Conservation (phyloP, 2,329 filamentous ascomycete species). For the Ophiocordyceps australis region DNA sequence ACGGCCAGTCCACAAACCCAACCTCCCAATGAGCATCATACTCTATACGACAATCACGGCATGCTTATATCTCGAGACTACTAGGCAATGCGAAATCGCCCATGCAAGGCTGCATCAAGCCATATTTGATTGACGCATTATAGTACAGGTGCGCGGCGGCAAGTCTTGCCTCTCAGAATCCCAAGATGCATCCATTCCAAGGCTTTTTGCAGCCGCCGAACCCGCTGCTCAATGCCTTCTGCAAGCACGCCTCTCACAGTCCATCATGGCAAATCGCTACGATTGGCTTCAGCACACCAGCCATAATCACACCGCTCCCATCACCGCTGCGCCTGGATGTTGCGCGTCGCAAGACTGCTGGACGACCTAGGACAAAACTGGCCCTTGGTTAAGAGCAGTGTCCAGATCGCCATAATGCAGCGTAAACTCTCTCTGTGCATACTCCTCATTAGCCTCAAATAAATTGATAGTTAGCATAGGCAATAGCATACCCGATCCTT, state of each 20-base stretch:
- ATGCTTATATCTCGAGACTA: too few relatives aligned
- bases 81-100: too few relatives aligned
- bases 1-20: too few relatives aligned
- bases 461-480: conserved; percentile 5
- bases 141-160: conserved; percentile 3
- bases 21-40: too few relatives aligned
- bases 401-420: conserved; percentile 45
- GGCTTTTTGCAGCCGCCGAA: conserved; percentile 9
- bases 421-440: conserved; percentile 35
- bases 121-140: conserved; percentile 3
- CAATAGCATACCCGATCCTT: conserved; percentile 38
- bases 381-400: conserved; percentile 19
- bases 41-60: too few relatives aligned
- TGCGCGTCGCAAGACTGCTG: too few relatives aligned
- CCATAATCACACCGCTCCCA: conserved; percentile 4
- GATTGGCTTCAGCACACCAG: conserved; percentile 6
- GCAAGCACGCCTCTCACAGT: conserved; percentile 11
- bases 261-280: conserved; percentile 14
- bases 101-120: too few relatives aligned
- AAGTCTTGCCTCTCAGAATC: conserved; percentile 6
- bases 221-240: conserved; percentile 10
- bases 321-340: too few relatives aligned
- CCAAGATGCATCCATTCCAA: conserved; percentile 13
- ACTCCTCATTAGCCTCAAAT: conserved; percentile 3
- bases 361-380: conserved; percentile 9